A percentile compares a stretch with the other conserved stretches of the same genome.
Conservation (phyloP, 805 yeast species). For the Wickerhamomyces xylosicus region DNA sequence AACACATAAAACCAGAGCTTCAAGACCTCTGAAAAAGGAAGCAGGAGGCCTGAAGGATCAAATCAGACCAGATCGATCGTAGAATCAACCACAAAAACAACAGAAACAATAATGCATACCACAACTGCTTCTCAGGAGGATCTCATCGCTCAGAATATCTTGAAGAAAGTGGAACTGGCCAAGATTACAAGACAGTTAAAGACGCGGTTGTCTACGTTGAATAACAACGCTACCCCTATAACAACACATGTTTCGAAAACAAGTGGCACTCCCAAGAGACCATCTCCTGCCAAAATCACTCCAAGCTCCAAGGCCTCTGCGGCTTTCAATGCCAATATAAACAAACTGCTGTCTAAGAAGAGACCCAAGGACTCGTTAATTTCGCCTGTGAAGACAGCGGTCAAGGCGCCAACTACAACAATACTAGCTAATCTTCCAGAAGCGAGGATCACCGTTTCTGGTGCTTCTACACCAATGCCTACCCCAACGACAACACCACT, state of each 20-base stretch:
- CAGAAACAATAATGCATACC: too few species aligned
- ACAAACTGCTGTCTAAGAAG: not conserved
- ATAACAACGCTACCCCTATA: not conserved
- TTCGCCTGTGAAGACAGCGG: not conserved
- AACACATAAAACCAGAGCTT: too few species aligned
- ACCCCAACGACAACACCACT: not conserved
- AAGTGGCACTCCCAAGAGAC: slow-evolving; percentile 1
- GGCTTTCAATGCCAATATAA: not conserved
- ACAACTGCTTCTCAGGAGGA: slow-evolving; percentile 21
- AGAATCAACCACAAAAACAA: too few species aligned
- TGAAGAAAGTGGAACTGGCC: slow-evolving; percentile 35
- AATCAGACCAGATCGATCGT: too few species aligned
- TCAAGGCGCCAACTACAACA: too few species aligned
- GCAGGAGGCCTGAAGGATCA: too few species aligned
- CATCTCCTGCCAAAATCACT: slow-evolving; percentile 13
- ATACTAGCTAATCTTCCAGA: not conserved
- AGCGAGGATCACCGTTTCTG: not conserved
- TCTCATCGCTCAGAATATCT: slow-evolving; percentile 31
- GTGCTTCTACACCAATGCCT: not conserved
- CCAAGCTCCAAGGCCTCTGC: slow-evolving; percentile 1
- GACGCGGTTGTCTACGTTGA: slow-evolving; percentile 24
- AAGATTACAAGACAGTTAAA: slow-evolving; percentile 34
- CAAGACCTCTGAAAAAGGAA: too few species aligned
- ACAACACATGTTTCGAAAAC: not conserved
- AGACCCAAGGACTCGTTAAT: not conserved